Base-by-base conservation (phyloP, 352 stramenopile species). In the Phytophthora pluvialis region DNA sequence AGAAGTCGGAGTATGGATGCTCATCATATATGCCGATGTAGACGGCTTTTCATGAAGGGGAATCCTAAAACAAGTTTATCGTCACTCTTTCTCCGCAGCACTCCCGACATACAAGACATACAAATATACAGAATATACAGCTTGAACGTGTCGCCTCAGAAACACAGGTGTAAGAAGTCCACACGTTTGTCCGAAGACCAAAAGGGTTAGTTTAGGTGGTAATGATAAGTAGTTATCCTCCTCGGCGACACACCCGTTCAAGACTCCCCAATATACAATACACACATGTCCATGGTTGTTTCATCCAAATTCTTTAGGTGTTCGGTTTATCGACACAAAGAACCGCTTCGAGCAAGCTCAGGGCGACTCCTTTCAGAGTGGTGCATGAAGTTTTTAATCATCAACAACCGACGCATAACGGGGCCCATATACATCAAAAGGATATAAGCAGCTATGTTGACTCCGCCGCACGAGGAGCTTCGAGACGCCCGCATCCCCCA, bases 321-420 rank as follows among this genome's bases (percentile, higher is more conserved):
- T 77, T 80, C 53, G 62, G 60, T 75, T 80, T 79, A 78, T 92
- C 83, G 70, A 89, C 83, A 92, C 63, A 68, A 68, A 64, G 35
- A 65, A 49, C 21, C 42, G 51, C 67, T 25, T 67, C 49, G 59
- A 70, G 38, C 49, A 67, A 72, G 43, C 47, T 56, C 69, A 16
- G 29, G 18, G 63, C 60, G 59, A 73, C 51, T 46, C 55, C 36
- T 54, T 78, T 93, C 84, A 81, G 86, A 89, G 86, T 95, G 86
- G 86, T 95, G 86, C 86, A 93, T 95, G 83, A 93, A 86, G 69
- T 62, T 68, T 95, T 65, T 80, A 81, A 92, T 95, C 86, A 93
- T 89, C 69, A 89, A 91, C 85, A 83, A 77, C 60, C 46, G 43
- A 11, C 29, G 40, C 31, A 43, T 8, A 25, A 11, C n/a, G 28